Base-by-base conservation (phyloP, 2,329 filamentous ascomycete genomes). In the Cladobotryum mycophilum region DNA sequence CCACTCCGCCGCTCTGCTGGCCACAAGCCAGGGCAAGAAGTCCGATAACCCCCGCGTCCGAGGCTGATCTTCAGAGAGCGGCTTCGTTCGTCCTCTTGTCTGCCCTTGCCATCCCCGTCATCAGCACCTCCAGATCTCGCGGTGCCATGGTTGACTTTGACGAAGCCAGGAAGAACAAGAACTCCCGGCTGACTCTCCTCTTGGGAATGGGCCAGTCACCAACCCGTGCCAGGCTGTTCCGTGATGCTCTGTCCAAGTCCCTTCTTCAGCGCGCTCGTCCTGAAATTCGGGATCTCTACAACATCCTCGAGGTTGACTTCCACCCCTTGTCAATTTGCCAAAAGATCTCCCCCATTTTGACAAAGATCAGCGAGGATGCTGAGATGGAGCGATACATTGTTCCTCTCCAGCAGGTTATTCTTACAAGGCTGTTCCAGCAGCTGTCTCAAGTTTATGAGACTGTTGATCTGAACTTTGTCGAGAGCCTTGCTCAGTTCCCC, bases 401-500 rank as follows among this genome's bases (percentile, higher is more conserved):
- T 59, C 93, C 93, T 63, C 82, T 99, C 48, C 93, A 99, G 76
- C 93, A 99, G 76, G 93, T 99, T 66, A 99, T 99, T 59, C 82
- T 99, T 53, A 99, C 93, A 50, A 88, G 93, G 58, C 84, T 99
- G 52, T 99, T 99, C 84, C 93, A 99, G 78, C 93, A 99, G 73
- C 78, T 99, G 55, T 97, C 93, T 38, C 93, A 99, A 71, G 93
- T 99, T 49, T 99, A 99, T 73, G 95, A 97, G 72, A 96, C 93
- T 42, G 92, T 99, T 51, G 90, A 97, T 68, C 81, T 99, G 55
- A 81, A 83, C 62, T 97, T 97, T 62, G 92, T 99, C 43, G 86
- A 96, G 69, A 85, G 88, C 64, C 86, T 99, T 49, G 93, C 93
- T 56, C 82, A 93, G 65, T 99, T 99, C 79, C 93, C 93, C 9